Conservation (phyloP, 768 basidiomycete species). For the Rhodotorula taiwanensis region DNA sequence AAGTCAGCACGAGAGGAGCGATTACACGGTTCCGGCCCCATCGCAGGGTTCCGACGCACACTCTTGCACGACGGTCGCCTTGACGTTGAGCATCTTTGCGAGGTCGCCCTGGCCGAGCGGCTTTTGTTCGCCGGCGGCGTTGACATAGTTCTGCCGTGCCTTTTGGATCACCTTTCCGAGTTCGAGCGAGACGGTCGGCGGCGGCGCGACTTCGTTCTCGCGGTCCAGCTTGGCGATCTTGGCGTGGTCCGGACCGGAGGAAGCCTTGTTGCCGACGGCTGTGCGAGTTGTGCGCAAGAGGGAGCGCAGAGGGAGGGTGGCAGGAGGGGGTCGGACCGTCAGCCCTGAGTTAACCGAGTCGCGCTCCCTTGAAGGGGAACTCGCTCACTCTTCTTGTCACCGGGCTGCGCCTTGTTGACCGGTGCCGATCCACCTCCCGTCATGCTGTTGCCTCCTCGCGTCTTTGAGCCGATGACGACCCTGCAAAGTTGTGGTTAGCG, state of each 20-base stretch:
- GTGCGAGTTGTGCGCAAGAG: no score
- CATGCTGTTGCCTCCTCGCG: constrained; percentile 18
- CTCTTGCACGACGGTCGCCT: constrained; percentile 32
- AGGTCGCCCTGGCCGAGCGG: constrained; percentile 33
- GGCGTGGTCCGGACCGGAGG: constrained; percentile 33
- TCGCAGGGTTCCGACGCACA: constrained; percentile 9
- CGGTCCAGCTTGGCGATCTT: constrained; percentile 40
- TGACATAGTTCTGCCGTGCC: constrained; percentile 34
- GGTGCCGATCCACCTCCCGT: constrained; percentile 4
- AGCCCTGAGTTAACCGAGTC: no score
- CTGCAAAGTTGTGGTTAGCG: neutral
- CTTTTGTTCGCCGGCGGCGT: constrained; percentile 24
- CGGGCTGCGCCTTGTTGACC: constrained; percentile 2
- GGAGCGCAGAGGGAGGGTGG: neutral
- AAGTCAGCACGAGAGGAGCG: no score
- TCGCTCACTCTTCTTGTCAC: constrained; percentile 29
- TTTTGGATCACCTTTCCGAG: constrained; percentile 38
- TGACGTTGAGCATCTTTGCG: constrained; percentile 35
- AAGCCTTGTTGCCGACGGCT: constrained; percentile 30
- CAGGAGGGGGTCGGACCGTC: no score
- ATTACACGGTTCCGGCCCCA: no score
- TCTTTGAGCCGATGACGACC: constrained; percentile 32
- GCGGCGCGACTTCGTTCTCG: constrained; percentile 39
- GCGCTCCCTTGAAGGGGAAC: neutral
- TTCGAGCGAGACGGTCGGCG: constrained; percentile 35